Evolutionary conservation across 1,139 yeast species (phyloP), one percentile per base, ranked within the genome.

Genomic region (Blastobotrys indianensis): DNA sequence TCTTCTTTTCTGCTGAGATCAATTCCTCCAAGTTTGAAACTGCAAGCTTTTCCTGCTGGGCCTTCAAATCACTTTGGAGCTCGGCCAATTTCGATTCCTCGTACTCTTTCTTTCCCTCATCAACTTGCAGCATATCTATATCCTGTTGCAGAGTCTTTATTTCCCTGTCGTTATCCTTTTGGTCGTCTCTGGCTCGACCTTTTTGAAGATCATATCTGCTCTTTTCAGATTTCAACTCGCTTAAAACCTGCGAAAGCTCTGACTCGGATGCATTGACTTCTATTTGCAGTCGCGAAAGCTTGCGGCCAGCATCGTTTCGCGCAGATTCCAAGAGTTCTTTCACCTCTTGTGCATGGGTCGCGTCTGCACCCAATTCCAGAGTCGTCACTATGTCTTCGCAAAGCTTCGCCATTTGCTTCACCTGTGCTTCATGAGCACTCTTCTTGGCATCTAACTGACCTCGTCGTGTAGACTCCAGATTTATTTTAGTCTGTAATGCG

Each of bases 371-470:
- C 12, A 44, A 34, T 11, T 23, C 33, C 12, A 43, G 34, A 5
- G 15, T 23, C n/a, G 9, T 29, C 13, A 34, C 35, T 3, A 40
- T 15, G 23, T 36, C 30, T n/a, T 33, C 37, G 28, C 25, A 48
- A 41, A 17, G 46, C 42, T 11, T 39, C 38, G n/a, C 33, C 32
- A 7, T 41, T 35, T 9, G 32, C 15, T 16, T 32, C 41, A 39
- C 25, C 25, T 41, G 20, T n/a, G 16, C 37, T 25, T 45, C 57
- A 50, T 70, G 64, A 4, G 66, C 67, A 2, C 66, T 67, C 41
- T 71, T 71, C 37, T 75, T 73, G 0, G 80, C 76, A 46, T 69
- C 70, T 42, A 82, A 65, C 41, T 79, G 75, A 2, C 94, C 95
- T 52, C 79, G 79, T 40, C 69, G 59, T 30, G 79, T 67, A 6